Percentiles rank a stretch among this genome's conserved stretches.
phyloP scores from a whole-genome alignment of 148 eudicot species.

The Silene conica region DNA sequence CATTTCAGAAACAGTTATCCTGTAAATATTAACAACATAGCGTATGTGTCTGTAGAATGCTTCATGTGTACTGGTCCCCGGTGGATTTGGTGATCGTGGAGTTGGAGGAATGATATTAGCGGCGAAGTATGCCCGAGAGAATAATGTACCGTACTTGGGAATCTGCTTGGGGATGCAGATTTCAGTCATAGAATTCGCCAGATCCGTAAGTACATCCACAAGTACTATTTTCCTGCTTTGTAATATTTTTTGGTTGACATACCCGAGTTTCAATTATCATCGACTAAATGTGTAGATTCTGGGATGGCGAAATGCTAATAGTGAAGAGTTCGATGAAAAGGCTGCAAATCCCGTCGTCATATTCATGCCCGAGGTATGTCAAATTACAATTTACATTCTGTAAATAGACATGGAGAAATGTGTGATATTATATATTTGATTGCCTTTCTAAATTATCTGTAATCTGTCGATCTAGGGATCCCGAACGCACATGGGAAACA shows the following conservation, averaged over 20 bases:
- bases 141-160: constrained; percentile 84
- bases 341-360: constrained; percentile 69
- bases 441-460: neutral
- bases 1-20: neutral
- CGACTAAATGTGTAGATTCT: constrained; percentile 44
- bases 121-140: constrained; percentile 93
- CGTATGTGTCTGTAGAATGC: constrained; percentile 52
- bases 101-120: constrained; percentile 89
- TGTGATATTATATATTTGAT: neutral
- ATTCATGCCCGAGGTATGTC: constrained; percentile 97
- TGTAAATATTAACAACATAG: neutral
- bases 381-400: too few species aligned
- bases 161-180: constrained; percentile 99
- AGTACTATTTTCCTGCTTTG: neutral
- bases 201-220: constrained; percentile 53
- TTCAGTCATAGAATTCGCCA: constrained; percentile 80
- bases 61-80: constrained; percentile 88
- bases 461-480: constrained; percentile 50
- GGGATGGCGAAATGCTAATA: constrained; percentile 69
- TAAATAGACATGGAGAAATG: too few species aligned
- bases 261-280: neutral
- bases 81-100: constrained; percentile 99
- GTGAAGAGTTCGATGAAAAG: constrained; percentile 61
- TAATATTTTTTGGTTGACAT: constrained; percentile 9
- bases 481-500: constrained; percentile 89